phyloP scores from a whole-genome alignment of 2,329 filamentous ascomycete genomes.

The Helotiales sp. region DNA sequence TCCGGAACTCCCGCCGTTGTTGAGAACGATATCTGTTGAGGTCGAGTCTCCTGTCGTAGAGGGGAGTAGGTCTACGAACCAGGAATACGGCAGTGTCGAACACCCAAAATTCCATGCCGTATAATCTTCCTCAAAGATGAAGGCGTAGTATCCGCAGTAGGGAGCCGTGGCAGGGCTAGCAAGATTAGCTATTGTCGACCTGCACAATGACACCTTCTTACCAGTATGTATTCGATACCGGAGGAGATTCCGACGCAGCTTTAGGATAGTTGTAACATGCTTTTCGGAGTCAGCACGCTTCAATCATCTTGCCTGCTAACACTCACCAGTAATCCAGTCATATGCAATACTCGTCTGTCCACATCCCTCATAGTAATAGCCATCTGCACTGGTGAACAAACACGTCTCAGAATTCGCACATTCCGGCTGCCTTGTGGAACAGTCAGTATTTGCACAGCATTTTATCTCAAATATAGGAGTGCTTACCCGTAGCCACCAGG shows the following conservation, averaged over 20 bases:
- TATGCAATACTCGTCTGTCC: conserved; percentile 20
- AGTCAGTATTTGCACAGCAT: not conserved
- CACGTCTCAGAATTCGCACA: conserved; percentile 24
- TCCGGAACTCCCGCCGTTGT: not conserved
- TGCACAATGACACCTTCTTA: not conserved
- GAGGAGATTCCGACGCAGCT: conserved; percentile 2
- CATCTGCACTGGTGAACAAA: conserved; percentile 21
- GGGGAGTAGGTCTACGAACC: conserved; percentile 15
- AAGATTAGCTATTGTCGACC: not conserved
- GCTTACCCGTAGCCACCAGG: conserved; percentile 21
- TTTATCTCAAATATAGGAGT: not conserved
- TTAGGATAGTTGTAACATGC: conserved; percentile 23
- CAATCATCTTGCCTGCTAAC: not conserved
- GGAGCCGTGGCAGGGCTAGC: conserved; percentile 13
- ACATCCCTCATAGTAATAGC: conserved; percentile 26
- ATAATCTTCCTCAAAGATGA: conserved; percentile 14
- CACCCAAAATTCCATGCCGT: conserved; percentile 28
- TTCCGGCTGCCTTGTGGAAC: conserved; percentile 19
- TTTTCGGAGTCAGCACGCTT: not conserved
- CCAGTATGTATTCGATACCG: conserved; percentile 23
- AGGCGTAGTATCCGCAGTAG: conserved; percentile 27
- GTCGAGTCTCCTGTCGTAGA: not conserved
- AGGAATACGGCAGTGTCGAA: conserved; percentile 15
- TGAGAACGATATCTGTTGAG: conserved; percentile 1
- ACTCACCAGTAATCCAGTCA: conserved; percentile 24